Conservation (phyloP, 2,329 filamentous ascomycete species). For the Pseudogymnoascus sp. region DNA sequence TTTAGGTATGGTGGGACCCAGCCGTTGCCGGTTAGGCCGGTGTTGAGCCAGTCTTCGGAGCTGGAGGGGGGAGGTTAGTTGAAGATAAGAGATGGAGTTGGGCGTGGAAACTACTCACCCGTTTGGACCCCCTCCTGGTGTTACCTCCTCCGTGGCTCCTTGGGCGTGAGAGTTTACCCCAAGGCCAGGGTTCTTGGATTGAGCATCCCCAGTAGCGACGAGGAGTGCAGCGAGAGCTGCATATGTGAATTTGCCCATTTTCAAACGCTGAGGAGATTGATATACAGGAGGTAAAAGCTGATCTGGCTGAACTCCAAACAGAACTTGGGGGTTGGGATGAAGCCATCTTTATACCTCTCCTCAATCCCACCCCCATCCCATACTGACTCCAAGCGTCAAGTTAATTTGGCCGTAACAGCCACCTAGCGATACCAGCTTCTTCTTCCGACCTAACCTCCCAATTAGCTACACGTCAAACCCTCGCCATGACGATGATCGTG, state of each 20-base stretch:
- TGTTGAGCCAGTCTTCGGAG: constrained; percentile 29
- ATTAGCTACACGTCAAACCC: neutral
- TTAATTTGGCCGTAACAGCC: neutral
- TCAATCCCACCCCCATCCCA: neutral
- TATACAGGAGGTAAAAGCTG: neutral
- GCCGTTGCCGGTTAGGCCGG: constrained; percentile 23
- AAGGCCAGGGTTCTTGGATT: constrained; percentile 1
- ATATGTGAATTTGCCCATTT: neutral
- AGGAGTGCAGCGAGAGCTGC: neutral
- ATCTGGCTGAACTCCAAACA: neutral
- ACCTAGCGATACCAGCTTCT: neutral
- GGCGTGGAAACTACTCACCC: constrained; percentile 3
- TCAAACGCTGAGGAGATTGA: neutral
- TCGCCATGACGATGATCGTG: neutral
- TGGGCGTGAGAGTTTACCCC: constrained; percentile 11
- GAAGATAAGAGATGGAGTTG: neutral
- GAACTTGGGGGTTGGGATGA: neutral
- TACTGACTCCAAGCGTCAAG: neutral
- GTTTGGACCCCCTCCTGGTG: constrained; percentile 15
- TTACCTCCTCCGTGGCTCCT: constrained; percentile 16
- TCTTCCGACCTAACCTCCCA: neutral
- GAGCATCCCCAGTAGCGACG: constrained; percentile 4
- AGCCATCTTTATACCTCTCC: neutral
- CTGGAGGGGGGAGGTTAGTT: constrained; percentile 18
- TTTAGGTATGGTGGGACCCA: constrained; percentile 32